Conservation (phyloP, 2,329 filamentous ascomycete species). For the Penicillium capsulatum region DNA sequence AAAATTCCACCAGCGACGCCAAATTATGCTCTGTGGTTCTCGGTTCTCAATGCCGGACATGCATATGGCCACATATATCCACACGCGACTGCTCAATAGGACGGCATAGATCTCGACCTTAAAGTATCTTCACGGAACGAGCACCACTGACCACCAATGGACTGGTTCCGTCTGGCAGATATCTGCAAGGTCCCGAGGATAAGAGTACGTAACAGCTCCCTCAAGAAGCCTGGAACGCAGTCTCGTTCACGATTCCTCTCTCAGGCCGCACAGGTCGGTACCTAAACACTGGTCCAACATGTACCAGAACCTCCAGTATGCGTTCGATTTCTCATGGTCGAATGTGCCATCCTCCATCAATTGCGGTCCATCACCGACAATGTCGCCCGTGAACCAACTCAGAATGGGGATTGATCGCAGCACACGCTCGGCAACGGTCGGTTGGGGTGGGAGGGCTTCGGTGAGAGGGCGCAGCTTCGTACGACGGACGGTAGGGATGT, state of each 20-base stretch:
- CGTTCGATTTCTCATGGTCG: constrained; percentile 63
- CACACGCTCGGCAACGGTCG: constrained; percentile 60
- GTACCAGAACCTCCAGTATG: constrained; percentile 60
- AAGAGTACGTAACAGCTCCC: no score
- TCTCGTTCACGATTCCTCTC: constrained; percentile 43
- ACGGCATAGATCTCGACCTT: no score
- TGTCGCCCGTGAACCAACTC: constrained; percentile 63
- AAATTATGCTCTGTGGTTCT: constrained; percentile 8
- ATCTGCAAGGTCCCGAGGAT: no score
- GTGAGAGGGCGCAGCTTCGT: constrained; percentile 64
- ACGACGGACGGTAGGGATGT: constrained; percentile 63
- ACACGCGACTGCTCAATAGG: no score
- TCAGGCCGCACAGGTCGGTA: constrained; percentile 59
- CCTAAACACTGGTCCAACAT: constrained; percentile 54
- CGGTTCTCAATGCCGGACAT: background rate
- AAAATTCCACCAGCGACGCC: constrained; percentile 11
- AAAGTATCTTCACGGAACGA: no score
- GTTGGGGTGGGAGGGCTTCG: constrained; percentile 66
- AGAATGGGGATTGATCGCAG: constrained; percentile 64
- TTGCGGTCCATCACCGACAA: constrained; percentile 46
- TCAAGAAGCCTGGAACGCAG: background rate
- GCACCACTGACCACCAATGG: no score
- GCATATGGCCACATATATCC: no score
- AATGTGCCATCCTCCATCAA: constrained; percentile 50
- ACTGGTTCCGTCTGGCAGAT: no score